phyloP scores from a whole-genome alignment of 495 filamentous ascomycete genomes.

The Baudoinia panamericana region DNA sequence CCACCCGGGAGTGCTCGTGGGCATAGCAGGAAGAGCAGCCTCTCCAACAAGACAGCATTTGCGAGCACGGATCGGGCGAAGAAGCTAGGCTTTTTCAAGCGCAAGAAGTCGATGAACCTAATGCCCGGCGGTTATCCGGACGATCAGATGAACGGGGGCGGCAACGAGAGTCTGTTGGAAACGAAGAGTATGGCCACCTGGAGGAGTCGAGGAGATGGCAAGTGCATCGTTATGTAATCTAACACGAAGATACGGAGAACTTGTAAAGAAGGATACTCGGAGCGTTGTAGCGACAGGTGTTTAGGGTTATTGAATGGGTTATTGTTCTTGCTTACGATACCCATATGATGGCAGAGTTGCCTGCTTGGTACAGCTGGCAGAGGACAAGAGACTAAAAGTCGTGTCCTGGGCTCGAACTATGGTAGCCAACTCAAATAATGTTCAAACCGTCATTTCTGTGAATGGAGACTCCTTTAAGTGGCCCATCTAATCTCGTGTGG shows the following conservation, averaged over 20 bases:
- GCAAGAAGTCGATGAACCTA: background rate
- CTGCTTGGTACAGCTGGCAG: no score
- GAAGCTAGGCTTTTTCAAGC: conserved; percentile 19
- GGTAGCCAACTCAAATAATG: no score
- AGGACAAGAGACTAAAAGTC: no score
- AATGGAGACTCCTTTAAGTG: no score
- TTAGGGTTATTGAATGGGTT: no score
- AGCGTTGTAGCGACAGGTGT: conserved; percentile 7
- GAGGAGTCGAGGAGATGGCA: conserved; percentile 7
- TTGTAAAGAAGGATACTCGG: background rate
- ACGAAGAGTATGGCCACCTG: conserved; percentile 17
- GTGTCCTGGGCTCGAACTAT: no score
- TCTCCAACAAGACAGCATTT: conserved; percentile 8
- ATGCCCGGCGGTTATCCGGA: conserved; percentile 1
- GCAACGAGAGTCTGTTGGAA: conserved; percentile 10
- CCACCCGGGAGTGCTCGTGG: background rate
- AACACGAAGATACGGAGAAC: background rate
- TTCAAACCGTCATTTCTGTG: no score
- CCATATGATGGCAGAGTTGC: no score
- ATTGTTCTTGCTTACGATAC: no score
- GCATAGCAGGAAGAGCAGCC: conserved; percentile 10
- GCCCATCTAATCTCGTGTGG: no score
- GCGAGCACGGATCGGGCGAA: conserved; percentile 13
- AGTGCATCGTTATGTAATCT: conserved; percentile 14
- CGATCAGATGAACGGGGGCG: background rate